Evolutionary conservation across 768 basidiomycete genomes (phyloP), one percentile per base, ranked within the genome.

Genomic region (Pulveroboletus frians): DNA sequence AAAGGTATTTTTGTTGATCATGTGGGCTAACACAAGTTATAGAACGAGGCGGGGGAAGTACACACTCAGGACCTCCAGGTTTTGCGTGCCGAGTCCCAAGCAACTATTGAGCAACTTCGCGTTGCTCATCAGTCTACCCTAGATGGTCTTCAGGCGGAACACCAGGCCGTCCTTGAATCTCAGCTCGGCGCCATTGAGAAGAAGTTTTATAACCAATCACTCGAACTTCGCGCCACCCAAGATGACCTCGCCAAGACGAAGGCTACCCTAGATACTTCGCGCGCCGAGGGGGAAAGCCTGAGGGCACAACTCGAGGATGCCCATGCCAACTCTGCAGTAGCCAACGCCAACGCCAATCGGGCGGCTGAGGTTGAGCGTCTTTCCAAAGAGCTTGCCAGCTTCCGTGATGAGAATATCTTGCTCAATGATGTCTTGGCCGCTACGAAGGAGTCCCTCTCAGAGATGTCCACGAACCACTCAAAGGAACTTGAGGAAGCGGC

Each of bases 221-320:
- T 91, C 27, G 88, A 92, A 56, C 77, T 92, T 37, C 89, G 85
- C 60, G 91, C 89, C 13, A 89, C 91, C 0, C 81, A 84, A 59
- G 89, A 92, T 53, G 89, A 92, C 63, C 80, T 93, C 31, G 61
- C 74, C 3, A 92, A 90, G 71, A 76, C 85, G 5, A 92, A 92
- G 65, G 62, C 77, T 1, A 68, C 78, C 21, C 60, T 83, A 8
- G 76, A 82, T 17, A 51, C 76, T 6, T 70, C 79, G 27, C 73
- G 73, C 26, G 61, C 71, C 3, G 85, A 90, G 55, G 66, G 80
- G 6, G 78, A 79, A 49, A 71, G 53, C 15, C 67, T 89, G 34
- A 79, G 75, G 40, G 66, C 74, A 17, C 85, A 91, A 61, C 75
- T 85, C 17, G 85, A 88, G 57, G 78, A 80, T 39, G 78, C 81